Percentiles rank a stretch among this genome's conserved stretches.
Evolutionary conservation across 169 alveolate genomes (phyloP).

Genomic region (Theileria equi): DNA sequence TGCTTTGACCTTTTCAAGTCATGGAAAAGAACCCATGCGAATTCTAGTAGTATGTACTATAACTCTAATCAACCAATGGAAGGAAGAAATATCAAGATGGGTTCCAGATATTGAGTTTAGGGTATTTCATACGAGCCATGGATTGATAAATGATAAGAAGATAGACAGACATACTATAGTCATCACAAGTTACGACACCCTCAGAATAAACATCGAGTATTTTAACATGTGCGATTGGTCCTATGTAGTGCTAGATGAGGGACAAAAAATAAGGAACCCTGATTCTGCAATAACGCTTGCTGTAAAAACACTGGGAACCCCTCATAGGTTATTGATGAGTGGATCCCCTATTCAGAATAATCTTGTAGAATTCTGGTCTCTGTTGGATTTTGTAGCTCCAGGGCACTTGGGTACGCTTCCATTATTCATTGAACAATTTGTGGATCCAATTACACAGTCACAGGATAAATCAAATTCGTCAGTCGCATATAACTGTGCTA

Average conservation of each 20-base stretch:
- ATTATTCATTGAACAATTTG: conserved; percentile 78
- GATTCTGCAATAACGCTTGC: conserved; percentile 84
- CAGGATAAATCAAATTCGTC: not conserved
- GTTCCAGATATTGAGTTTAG: conserved; percentile 21
- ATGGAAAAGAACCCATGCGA: conserved; percentile 12
- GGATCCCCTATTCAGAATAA: conserved; percentile 94
- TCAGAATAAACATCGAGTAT: conserved; percentile 58
- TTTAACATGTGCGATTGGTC: conserved; percentile 70
- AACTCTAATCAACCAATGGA: conserved; percentile 73
- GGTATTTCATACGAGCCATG: conserved; percentile 23
- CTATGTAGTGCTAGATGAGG: conserved; percentile 90
- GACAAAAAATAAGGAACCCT: conserved; percentile 91
- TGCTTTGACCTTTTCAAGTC: conserved; percentile 32
- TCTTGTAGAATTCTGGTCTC: conserved; percentile 91
- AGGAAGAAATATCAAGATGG: conserved; percentile 65
- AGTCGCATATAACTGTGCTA: conserved; percentile 21
- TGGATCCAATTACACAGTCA: conserved; percentile 55
- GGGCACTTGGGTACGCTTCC: conserved; percentile 85
- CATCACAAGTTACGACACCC: conserved; percentile 67
- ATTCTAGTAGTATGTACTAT: conserved; percentile 71
- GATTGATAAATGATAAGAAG: not conserved
- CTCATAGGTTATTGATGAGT: conserved; percentile 82
- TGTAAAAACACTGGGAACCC: conserved; percentile 78
- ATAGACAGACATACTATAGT: conserved; percentile 6
- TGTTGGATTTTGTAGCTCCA: conserved; percentile 91